A percentile compares a stretch with the other conserved stretches of the same genome.
Conservation (phyloP, 768 basidiomycete genomes). For the Termitomyces sp. region DNA sequence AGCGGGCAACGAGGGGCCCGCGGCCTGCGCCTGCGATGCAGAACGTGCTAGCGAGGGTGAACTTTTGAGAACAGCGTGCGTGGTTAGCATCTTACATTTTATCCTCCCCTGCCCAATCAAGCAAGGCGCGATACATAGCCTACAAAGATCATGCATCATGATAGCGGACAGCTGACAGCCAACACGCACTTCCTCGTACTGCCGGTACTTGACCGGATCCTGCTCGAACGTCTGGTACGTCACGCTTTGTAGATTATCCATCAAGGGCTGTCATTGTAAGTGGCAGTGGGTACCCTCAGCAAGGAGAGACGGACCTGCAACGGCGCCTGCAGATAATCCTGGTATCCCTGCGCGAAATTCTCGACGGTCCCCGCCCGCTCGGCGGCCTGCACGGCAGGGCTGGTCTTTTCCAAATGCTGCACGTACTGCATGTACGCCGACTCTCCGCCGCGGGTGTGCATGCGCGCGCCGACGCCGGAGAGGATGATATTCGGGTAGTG, state of each 20-base stretch:
- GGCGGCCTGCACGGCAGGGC: slow-evolving; percentile 56
- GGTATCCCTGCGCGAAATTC: slow-evolving; percentile 87
- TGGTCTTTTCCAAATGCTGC: slow-evolving; percentile 76
- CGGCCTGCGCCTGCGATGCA: slow-evolving; percentile 95
- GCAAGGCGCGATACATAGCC: slow-evolving; percentile 78
- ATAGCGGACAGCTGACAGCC: neutral
- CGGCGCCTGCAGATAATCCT: slow-evolving; percentile 93
- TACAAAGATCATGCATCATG: slow-evolving; percentile 21
- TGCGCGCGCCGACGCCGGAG: slow-evolving; percentile 52
- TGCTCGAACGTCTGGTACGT: slow-evolving; percentile 98
- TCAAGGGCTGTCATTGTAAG: slow-evolving; percentile 73
- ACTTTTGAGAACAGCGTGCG: slow-evolving; percentile 2
- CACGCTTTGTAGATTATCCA: slow-evolving; percentile 94
- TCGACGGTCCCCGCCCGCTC: slow-evolving; percentile 74
- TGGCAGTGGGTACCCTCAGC: no score
- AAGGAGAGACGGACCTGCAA: slow-evolving; percentile 54
- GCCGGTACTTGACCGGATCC: slow-evolving; percentile 93
- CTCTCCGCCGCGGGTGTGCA: slow-evolving; percentile 81
- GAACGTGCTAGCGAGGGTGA: slow-evolving; percentile 49
- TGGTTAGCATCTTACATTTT: slow-evolving; percentile 48
- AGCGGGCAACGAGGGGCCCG: slow-evolving; percentile 86
- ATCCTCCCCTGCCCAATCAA: slow-evolving; percentile 56
- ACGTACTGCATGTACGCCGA: slow-evolving; percentile 88
- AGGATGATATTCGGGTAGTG: slow-evolving; percentile 84
- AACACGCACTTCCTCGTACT: slow-evolving; percentile 80